phyloP scores from a whole-genome alignment of 2,329 filamentous ascomycete genomes.

The Verticillium alfalfae region DNA sequence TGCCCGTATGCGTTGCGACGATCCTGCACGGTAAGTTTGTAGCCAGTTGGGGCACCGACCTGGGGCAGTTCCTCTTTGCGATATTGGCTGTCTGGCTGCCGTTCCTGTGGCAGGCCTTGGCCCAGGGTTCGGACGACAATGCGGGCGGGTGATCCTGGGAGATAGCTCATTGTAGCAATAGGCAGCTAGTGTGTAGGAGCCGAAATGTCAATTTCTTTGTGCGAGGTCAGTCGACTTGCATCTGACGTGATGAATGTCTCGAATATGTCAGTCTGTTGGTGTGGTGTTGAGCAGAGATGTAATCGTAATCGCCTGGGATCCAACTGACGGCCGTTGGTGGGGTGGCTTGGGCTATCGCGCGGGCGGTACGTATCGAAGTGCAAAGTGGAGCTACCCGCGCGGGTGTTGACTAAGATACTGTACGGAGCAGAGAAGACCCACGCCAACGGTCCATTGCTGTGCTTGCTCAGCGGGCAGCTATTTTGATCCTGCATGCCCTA shows the following conservation, averaged over 20 bases:
- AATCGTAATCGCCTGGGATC: no score
- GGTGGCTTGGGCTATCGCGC: neutral
- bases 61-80: neutral
- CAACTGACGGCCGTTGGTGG: no score
- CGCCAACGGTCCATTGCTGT: neutral
- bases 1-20: neutral
- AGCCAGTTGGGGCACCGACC: neutral
- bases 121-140: neutral
- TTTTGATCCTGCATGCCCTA: neutral
- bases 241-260: no score
- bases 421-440: neutral
- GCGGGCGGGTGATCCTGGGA: neutral
- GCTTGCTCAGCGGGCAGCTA: neutral
- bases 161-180: neutral
- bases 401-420: neutral
- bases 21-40: neutral
- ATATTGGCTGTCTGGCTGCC: neutral
- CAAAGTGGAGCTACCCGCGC: neutral
- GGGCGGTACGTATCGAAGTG: neutral
- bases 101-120: neutral
- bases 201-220: no score
- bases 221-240: no score
- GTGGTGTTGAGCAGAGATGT: no score
- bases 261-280: no score
- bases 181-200: no score